Base-by-base conservation (phyloP, 164 flowering plant genomes). In the Magnolia kwangsiensis region DNA sequence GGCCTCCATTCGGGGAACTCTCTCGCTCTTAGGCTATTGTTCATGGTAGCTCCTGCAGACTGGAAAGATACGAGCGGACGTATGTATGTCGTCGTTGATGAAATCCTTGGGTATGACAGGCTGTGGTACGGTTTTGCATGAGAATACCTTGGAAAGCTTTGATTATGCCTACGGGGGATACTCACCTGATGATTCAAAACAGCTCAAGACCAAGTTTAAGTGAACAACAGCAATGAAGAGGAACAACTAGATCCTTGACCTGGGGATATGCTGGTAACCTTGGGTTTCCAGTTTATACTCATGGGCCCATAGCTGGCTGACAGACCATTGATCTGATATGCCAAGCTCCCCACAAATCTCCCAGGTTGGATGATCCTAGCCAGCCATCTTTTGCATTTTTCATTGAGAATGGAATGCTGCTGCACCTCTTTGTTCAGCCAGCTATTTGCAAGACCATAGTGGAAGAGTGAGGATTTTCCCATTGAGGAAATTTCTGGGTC, bases 41-140 rank as follows among this genome's bases (percentile, higher is more conserved):
- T 74, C 23, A 73, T 29, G 20, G 89, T 81, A 69, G 85, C 55
- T 63, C 95, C 97, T 86, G 90, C 97, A n/a, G 98, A 95, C 81
- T 67, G 85, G 18, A 83, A 87, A 29, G 92, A 84, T 55, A 81
- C 79, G 74, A 90, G 89, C 1, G 81, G 83, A 11, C 80, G 87
- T 24, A 14, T 76, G 14, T 50, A 73, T 68, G 31, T 67, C 1
- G 63, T 59, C 23, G 14, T 59, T 50, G 85, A 78, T 63, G 88
- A 81, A 76, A 88, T 82, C 73, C 78, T 81, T 64, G 94, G 92
- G 78, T 83, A 86, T 21, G 96, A 89, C 11, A 50, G 77, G 78
- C 90, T 90, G 18, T 87, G 91, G 51, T 83, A 75, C 63, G 83
- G 81, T 63, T 79, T 76, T 1, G 63, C 51, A 51, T 45, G 61